Percentiles rank a stretch among this genome's conserved stretches.
These are phyloP conservation scores for Fusarium sp. DNA, from an alignment of 2,329 filamentous ascomycete species.

Conservation along the genomic window DNA sequence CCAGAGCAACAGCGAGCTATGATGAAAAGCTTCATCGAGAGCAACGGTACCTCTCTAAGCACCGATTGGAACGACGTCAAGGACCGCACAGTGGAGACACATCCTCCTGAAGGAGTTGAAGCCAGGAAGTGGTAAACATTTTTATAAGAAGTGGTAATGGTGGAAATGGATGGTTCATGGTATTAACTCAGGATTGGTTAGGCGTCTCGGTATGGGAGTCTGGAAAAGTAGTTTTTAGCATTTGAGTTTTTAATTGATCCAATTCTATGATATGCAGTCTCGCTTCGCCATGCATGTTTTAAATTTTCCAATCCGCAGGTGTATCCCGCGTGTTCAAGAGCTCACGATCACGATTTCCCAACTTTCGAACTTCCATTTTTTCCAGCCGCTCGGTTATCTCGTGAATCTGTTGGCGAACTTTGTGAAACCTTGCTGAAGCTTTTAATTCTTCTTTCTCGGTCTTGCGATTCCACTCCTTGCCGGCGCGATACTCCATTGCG, in stretches of 20 bases:
- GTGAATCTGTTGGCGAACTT: slow-evolving; percentile 32
- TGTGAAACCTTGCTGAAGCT: slow-evolving; percentile 45
- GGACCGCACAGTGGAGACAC: slow-evolving; percentile 75
- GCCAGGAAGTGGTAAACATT: slow-evolving; percentile 72
- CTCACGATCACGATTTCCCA: no score
- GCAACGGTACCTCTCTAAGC: slow-evolving; percentile 90
- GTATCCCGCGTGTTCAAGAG: no score
- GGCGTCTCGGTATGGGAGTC: slow-evolving; percentile 35
- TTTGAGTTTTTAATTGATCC: slow-evolving; percentile 4
- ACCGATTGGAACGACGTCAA: slow-evolving; percentile 91
- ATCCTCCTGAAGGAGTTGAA: slow-evolving; percentile 81
- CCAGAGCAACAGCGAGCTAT: slow-evolving; percentile 89
- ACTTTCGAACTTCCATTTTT: slow-evolving; percentile 34
- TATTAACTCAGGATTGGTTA: slow-evolving; percentile 3
- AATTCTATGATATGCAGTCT: slow-evolving; percentile 1
- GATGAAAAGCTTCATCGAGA: slow-evolving; percentile 97
- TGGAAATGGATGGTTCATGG: slow-evolving; percentile 12
- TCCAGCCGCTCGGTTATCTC: slow-evolving; percentile 23
- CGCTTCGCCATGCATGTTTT: slow-evolving; percentile 20
- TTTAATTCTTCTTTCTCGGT: slow-evolving; percentile 44
- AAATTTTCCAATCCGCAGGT: background rate
- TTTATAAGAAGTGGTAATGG: background rate
- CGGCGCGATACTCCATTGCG: slow-evolving; percentile 42
- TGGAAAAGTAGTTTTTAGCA: slow-evolving; percentile 19
- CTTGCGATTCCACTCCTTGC: slow-evolving; percentile 42